phyloP scores from a whole-genome alignment of 1,139 yeast species.

The Pichia sp. region DNA sequence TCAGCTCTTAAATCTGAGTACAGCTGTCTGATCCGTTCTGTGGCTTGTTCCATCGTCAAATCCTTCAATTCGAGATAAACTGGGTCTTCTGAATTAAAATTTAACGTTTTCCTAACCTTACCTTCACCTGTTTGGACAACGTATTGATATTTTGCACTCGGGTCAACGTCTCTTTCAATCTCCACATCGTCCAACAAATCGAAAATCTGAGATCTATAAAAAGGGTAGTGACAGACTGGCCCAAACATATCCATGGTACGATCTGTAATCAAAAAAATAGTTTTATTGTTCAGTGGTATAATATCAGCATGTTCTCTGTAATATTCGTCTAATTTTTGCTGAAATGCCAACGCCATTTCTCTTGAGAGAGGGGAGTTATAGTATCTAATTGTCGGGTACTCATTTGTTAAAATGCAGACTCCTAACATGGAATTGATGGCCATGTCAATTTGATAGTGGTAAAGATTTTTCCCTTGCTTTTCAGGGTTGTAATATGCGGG shows the following conservation, averaged over 20 bases:
- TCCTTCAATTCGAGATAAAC: conserved; percentile 27
- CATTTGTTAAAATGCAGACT: conserved; percentile 75
- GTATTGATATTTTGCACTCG: conserved; percentile 50
- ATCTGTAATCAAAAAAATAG: conserved; percentile 74
- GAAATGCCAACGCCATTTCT: conserved; percentile 71
- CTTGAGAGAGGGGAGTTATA: conserved; percentile 68
- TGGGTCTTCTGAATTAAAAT: conserved; percentile 27
- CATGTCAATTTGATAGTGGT: conserved; percentile 51
- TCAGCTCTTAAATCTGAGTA: conserved; percentile 24
- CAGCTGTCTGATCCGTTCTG: conserved; percentile 8
- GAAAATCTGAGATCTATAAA: conserved; percentile 91
- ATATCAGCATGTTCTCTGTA: conserved; percentile 65
- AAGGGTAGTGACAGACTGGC: conserved; percentile 84
- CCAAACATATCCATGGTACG: conserved; percentile 79
- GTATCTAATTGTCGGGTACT: conserved; percentile 81
- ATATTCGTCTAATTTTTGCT: conserved; percentile 67
- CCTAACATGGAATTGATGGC: conserved; percentile 66
- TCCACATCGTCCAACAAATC: conserved; percentile 48
- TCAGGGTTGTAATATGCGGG: conserved; percentile 76
- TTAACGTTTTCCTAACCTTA: conserved; percentile 23
- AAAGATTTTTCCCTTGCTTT: conserved; percentile 57
- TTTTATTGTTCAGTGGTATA: conserved; percentile 56
- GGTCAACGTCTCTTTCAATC: conserved; percentile 43
- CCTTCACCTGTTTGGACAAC: conserved; percentile 54
- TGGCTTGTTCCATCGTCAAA: conserved; percentile 17